Percentiles rank a stretch among this genome's conserved stretches.
Evolutionary conservation across 1,284 basidiomycete genomes (phyloP).

Genomic region (Polyporus tsugae): DNA sequence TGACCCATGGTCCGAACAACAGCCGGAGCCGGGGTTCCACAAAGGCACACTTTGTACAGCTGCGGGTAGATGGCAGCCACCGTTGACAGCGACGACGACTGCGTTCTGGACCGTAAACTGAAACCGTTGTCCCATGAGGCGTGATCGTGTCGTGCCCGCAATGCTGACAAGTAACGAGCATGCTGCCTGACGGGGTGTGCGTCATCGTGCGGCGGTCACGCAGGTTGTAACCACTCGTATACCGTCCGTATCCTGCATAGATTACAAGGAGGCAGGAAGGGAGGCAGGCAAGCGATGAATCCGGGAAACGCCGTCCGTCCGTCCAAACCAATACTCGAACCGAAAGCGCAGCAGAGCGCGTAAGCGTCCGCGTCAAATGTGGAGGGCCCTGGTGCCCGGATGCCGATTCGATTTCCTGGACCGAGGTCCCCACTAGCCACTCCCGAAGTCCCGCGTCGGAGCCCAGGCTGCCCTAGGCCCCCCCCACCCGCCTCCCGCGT

Average conservation of each 20-base stretch:
- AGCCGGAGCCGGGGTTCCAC: background rate
- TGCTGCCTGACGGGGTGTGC: background rate
- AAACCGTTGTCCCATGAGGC: background rate
- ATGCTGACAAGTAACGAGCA: background rate
- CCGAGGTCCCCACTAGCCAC: background rate
- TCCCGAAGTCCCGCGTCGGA: background rate
- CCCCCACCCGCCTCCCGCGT: background rate
- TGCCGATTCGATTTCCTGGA: background rate
- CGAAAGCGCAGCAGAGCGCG: slow-evolving; percentile 1
- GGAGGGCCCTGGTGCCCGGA: background rate
- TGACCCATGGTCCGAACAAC: background rate
- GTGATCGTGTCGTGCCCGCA: background rate
- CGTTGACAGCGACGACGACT: background rate
- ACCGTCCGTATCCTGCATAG: slow-evolving; percentile 7
- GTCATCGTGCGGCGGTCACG: background rate
- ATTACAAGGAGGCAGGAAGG: slow-evolving; percentile 6
- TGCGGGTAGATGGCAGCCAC: background rate
- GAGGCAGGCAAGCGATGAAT: background rate
- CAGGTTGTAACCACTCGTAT: slow-evolving; percentile 1
- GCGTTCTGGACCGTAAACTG: background rate
- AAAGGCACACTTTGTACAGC: background rate
- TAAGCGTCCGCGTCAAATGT: slow-evolving; percentile 1
- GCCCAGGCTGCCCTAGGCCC: background rate
- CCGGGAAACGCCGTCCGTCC: background rate
- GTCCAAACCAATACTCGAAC: slow-evolving; percentile 5